Conservation (phyloP, 345 rosid genomes). For the Eucalyptus curtisii region DNA sequence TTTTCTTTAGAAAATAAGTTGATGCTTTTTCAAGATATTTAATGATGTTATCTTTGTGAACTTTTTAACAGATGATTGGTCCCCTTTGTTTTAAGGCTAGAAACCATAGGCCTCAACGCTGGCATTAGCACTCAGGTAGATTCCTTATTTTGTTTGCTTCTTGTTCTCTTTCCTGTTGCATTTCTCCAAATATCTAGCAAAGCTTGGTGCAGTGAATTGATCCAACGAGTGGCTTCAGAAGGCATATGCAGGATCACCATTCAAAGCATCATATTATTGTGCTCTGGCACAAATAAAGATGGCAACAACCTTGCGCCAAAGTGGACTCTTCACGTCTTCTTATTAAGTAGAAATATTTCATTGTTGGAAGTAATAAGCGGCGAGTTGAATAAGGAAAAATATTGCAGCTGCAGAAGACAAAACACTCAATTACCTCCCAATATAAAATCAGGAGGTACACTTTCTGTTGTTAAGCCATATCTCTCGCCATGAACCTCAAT, state of each 20-base stretch:
- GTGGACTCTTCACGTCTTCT: not conserved
- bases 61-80: no score
- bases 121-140: no score
- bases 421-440: not conserved
- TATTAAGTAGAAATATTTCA: not conserved
- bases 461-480: not conserved
- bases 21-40: no score
- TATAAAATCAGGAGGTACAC: not conserved
- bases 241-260: constrained; percentile 49
- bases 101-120: no score
- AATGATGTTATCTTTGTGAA: no score
- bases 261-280: constrained; percentile 40
- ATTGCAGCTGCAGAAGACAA: not conserved
- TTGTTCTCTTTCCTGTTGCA: not conserved
- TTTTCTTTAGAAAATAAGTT: no score
- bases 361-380: not conserved
- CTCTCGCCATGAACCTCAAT: not conserved
- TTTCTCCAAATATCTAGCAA: not conserved
- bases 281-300: constrained; percentile 38
- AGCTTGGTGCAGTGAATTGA: not conserved
- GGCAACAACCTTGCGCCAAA: constrained; percentile 46
- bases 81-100: no score
- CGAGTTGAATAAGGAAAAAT: not conserved
- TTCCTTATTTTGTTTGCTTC: no score
- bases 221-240: not conserved